Evolutionary conservation across 1,284 basidiomycete genomes (phyloP).

Genomic region (Malassezia obtusa): DNA sequence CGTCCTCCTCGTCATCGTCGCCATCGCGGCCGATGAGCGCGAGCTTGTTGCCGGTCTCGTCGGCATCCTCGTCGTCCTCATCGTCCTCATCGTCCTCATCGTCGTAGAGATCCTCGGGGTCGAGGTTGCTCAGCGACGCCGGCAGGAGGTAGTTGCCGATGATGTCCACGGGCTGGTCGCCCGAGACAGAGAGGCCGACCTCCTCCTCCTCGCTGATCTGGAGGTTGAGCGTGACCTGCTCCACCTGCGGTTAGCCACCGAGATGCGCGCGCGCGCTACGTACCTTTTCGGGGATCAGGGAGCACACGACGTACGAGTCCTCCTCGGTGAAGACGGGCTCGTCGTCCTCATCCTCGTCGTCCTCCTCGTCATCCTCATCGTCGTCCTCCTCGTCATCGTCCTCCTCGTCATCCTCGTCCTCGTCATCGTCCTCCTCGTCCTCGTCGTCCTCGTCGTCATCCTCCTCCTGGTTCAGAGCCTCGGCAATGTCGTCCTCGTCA

Average conservation of each 20-base stretch:
- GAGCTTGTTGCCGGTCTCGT: constrained; percentile 12
- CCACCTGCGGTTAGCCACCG: constrained; percentile 55
- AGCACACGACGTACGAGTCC: constrained; percentile 51
- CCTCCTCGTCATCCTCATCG: constrained; percentile 41
- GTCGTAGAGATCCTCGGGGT: constrained; percentile 57
- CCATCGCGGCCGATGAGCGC: constrained; percentile 54
- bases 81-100: constrained; percentile 47
- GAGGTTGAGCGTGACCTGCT: constrained; percentile 57
- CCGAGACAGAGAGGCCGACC: constrained; percentile 62
- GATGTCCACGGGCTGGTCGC: constrained; percentile 75
- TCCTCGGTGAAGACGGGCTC: constrained; percentile 42
- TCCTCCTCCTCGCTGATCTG: constrained; percentile 62
- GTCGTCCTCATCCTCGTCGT: constrained; percentile 30
- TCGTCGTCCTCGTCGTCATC: constrained; percentile 44
- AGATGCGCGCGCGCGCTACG: constrained; percentile 10
- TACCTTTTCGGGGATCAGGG: constrained; percentile 52
- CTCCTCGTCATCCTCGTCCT: constrained; percentile 50
- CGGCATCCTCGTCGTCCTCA: constrained; percentile 16
- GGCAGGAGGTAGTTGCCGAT: constrained; percentile 75
- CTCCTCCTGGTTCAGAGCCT: constrained; percentile 43
- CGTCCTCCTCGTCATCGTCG: constrained; percentile 50
- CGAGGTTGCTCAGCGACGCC: constrained; percentile 45
- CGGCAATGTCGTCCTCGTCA: constrained; percentile 49
- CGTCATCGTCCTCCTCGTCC: constrained; percentile 49
- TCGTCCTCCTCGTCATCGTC: constrained; percentile 46